Percentiles rank a stretch among this genome's conserved stretches.
These are phyloP conservation scores for Lepiota brunneoincarnata DNA, from an alignment of 768 basidiomycete species.

Conservation along the genomic window DNA sequence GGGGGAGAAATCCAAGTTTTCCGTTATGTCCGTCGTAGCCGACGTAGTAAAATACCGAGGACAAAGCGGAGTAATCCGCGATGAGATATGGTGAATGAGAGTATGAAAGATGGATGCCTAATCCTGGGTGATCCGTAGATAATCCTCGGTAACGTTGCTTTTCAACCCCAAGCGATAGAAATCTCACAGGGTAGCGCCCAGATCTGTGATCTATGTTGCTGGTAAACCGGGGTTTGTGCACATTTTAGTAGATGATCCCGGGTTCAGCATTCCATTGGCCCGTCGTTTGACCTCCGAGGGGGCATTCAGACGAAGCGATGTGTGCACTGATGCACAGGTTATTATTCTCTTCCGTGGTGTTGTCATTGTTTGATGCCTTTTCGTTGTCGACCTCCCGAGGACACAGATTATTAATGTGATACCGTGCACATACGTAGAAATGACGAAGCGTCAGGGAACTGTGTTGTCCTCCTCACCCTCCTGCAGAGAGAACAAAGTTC, in stretches of 20 bases:
- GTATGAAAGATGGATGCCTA: neutral
- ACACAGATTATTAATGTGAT: neutral
- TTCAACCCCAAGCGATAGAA: neutral
- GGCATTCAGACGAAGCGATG: neutral
- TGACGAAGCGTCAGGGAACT: neutral
- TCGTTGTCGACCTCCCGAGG: constrained; percentile 5
- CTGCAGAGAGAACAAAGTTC: neutral
- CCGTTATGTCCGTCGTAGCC: constrained; percentile 10
- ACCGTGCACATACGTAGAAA: neutral
- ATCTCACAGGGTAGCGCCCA: neutral
- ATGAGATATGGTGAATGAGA: neutral
- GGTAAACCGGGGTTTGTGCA: constrained; percentile 7
- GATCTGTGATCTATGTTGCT: neutral
- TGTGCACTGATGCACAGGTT: neutral
- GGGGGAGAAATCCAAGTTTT: neutral
- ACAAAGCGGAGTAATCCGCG: neutral
- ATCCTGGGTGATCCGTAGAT: constrained; percentile 7
- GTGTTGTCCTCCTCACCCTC: constrained; percentile 2
- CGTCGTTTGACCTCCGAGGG: constrained; percentile 2
- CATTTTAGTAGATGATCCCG: constrained; percentile 7
- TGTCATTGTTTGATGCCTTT: neutral
- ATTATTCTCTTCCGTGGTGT: constrained; percentile 5
- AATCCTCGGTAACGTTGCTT: neutral
- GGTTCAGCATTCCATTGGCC: constrained; percentile 10
- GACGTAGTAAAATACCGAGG: constrained; percentile 1